A percentile compares a stretch with the other conserved stretches of the same genome.
phyloP scores from a whole-genome alignment of 2,329 filamentous ascomycete species.

The Decorospora gaudefroyi region DNA sequence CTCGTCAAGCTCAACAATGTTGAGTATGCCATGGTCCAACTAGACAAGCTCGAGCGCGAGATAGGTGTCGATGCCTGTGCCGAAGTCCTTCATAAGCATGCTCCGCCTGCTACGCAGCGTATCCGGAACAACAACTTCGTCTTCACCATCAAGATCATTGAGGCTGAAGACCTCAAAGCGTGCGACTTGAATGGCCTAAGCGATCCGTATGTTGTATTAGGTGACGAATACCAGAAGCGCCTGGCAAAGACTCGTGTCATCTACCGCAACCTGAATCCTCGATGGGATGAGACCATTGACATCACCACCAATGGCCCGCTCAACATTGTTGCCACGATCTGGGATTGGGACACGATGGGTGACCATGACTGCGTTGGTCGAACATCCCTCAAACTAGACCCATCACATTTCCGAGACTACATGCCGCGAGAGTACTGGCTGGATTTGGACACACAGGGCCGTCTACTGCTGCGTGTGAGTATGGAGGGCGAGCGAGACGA shows the following conservation, averaged over 20 bases:
- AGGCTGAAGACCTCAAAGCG: constrained; percentile 96
- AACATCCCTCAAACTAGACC: constrained; percentile 97
- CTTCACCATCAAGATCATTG: constrained; percentile 98
- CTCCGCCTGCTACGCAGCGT: constrained; percentile 71
- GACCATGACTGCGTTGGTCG: constrained; percentile 97
- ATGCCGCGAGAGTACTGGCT: constrained; percentile 96
- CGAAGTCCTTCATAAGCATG: constrained; percentile 73
- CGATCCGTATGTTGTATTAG: constrained; percentile 95
- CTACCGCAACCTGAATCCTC: constrained; percentile 85
- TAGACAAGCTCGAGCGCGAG: constrained; percentile 85
- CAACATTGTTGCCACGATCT: constrained; percentile 94
- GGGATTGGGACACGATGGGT: constrained; percentile 97
- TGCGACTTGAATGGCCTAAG: constrained; percentile 93
- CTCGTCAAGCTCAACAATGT: constrained; percentile 98
- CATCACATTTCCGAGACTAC: constrained; percentile 95
- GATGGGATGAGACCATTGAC: constrained; percentile 97
- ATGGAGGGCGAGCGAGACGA: constrained; percentile 99
- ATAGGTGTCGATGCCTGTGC: constrained; percentile 93
- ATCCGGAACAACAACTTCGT: constrained; percentile 83
- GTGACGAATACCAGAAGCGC: constrained; percentile 96
- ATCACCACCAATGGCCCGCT: constrained; percentile 90
- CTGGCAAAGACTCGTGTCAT: constrained; percentile 93
- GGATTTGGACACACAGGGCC: constrained; percentile 92
- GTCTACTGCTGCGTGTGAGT: constrained; percentile 85
- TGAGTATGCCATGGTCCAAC: constrained; percentile 87